Conservation (phyloP, 1,284 basidiomycete genomes). For the Moesziomyces sp. region DNA sequence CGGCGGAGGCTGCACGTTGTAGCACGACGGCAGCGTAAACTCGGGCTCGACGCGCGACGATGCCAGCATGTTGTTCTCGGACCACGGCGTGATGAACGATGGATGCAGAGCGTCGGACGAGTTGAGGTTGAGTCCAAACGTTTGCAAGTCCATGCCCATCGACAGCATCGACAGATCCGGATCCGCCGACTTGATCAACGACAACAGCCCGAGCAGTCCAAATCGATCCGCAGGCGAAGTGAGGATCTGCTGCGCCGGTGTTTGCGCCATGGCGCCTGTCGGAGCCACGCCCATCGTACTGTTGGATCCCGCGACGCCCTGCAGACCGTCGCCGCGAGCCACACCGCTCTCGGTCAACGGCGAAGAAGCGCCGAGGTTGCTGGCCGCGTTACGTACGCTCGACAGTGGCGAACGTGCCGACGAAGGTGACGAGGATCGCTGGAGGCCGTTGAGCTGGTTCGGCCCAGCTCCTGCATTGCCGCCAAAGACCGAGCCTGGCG, state of each 20-base stretch:
- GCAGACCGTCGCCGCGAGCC: conserved; percentile 24
- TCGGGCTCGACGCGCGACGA: conserved; percentile 82
- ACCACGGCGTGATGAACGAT: conserved; percentile 96
- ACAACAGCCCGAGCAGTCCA: conserved; percentile 87
- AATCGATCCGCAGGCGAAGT: conserved; percentile 94
- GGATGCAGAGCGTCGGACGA: conserved; percentile 86
- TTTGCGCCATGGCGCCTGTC: conserved; percentile 49
- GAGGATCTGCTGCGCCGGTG: conserved; percentile 93
- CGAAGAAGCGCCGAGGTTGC: conserved; percentile 38
- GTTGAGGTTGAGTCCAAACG: conserved; percentile 90
- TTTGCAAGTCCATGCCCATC: conserved; percentile 90
- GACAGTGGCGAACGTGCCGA: conserved; percentile 45
- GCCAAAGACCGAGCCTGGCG: conserved; percentile 39
- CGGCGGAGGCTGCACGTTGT: conserved; percentile 90
- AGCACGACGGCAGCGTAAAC: conserved; percentile 90
- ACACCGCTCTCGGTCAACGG: conserved; percentile 39
- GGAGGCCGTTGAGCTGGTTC: conserved; percentile 48
- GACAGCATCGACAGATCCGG: conserved; percentile 85
- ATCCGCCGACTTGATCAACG: conserved; percentile 91
- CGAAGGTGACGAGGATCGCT: conserved; percentile 39
- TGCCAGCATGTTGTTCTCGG: conserved; percentile 84
- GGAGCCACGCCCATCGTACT: conserved; percentile 9
- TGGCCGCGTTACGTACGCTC: conserved; percentile 36
- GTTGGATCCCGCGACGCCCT: conserved; percentile 11
- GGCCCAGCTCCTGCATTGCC: conserved; percentile 25